A percentile compares a stretch with the other conserved stretches of the same genome.
phyloP scores from a whole-genome alignment of 345 rosid species.

The Melastoma malabathricum region DNA sequence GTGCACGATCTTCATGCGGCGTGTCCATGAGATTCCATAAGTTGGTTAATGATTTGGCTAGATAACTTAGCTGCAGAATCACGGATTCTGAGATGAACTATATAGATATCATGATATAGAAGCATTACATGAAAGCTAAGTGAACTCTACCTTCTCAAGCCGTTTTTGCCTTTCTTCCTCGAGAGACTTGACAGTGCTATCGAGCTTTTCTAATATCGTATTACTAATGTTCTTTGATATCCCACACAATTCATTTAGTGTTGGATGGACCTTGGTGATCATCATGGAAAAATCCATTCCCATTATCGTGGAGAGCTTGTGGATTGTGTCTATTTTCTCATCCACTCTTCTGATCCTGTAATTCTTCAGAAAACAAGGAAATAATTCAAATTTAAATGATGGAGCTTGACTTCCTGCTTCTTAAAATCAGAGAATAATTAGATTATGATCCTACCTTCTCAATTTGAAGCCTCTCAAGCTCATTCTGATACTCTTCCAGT shows the following conservation, averaged over 20 bases:
- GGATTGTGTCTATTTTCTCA: conserved; percentile 45
- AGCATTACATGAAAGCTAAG: neutral
- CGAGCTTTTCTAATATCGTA: conserved; percentile 58
- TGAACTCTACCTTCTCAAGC: conserved; percentile 63
- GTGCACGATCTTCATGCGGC: conserved; percentile 48
- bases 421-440: too few relatives aligned
- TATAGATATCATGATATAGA: too few relatives aligned
- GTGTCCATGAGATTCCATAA: conserved; percentile 93
- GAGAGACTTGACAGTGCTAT: conserved; percentile 64
- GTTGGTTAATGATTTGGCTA: conserved; percentile 62
- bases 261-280: conserved; percentile 93
- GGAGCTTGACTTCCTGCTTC: too few relatives aligned
- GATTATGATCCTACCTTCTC: conserved; percentile 52
- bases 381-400: too few relatives aligned
- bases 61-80: conserved; percentile 69
- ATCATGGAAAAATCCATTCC: conserved; percentile 95
- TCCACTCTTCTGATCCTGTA: conserved; percentile 84
- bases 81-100: too few relatives aligned
- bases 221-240: conserved; percentile 91
- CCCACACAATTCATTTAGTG: conserved; percentile 76
- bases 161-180: conserved; percentile 68
- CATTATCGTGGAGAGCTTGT: conserved; percentile 49
- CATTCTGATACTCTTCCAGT: conserved; percentile 78
- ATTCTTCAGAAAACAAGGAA: conserved; percentile 25
- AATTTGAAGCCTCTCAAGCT: conserved; percentile 63